Base-by-base conservation (phyloP, 805 yeast genomes). In the Yamadazyma paraphyllophila region DNA sequence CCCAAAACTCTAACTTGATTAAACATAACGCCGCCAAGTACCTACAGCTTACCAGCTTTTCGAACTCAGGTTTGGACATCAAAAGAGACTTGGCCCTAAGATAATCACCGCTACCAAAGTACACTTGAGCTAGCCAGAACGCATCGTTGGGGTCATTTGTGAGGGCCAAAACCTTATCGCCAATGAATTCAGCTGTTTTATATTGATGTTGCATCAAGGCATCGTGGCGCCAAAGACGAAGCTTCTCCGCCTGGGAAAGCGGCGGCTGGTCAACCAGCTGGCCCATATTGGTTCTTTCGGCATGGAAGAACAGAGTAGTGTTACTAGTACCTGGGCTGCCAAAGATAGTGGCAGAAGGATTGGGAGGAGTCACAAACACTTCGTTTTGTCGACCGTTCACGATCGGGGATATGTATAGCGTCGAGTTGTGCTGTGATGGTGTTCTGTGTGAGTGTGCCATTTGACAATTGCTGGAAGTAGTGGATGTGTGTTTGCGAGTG, bases 101-200 rank as follows among this genome's bases (percentile, higher is more conserved):
- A 63, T 81, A 90, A 58, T 86, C 80, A 9, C 92, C 92, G 45
- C 80, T 81, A 45, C 82, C 72, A 62, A 81, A 88, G 61, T 85
- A 82, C 4, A 87, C 96, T 67, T 92, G 97, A 0, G 96, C 97
- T 26, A 92, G 73, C 97, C 97, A 91, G 63, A 89, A 92, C 9
- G 97, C 97, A 61, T 92, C 98, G 58, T 85, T 88, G 11, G 96
- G 86, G 59, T 91, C 97, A 48, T 77, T 76, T 0, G 97, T 90
- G 49, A 94, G 67, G 1, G 90, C 79, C 35, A 88, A 74, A 7
- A 94, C 88, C 57, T 91, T 92, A 66, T 94, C 96, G 12, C 96
- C 98, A 24, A 94, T 78, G 60, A 82, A 89, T 56, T 85, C 92
- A 0, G 98, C 97, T 0, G 97, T 88, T 36, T 76, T 76, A 62